These are phyloP conservation scores for Marchantia polymorpha DNA, from an alignment of 225 moss, liverwort and hornwort genomes.

Conservation along the genomic window DNA sequence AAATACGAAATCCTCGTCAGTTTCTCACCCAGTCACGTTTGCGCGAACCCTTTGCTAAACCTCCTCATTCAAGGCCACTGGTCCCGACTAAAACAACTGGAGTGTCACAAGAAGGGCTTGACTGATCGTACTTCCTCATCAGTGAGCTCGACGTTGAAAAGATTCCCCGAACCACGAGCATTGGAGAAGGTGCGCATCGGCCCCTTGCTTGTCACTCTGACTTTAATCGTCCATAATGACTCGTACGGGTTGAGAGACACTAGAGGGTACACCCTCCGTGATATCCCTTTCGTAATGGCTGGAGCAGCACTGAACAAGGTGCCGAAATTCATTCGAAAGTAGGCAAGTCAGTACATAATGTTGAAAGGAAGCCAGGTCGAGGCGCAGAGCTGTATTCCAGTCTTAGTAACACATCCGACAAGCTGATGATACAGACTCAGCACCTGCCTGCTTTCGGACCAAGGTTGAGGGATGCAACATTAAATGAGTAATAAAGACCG, in stretches of 20 bases:
- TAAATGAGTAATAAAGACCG: too few species aligned
- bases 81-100: too few species aligned
- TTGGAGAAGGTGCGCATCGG: conserved; percentile 77
- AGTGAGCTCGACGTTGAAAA: conserved; percentile 94
- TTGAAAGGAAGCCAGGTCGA: too few species aligned
- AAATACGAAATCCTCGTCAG: background rate
- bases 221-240: conserved; percentile 95
- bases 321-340: background rate
- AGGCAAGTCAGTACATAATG: too few species aligned
- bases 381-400: background rate
- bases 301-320: conserved; percentile 43
- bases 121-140: conserved; percentile 69
- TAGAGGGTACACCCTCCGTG: conserved; percentile 83
- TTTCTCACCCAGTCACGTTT: background rate
- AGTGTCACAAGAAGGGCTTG: too few species aligned
- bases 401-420: too few species aligned
- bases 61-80: too few species aligned
- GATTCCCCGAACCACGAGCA: conserved; percentile 69
- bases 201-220: conserved; percentile 80
- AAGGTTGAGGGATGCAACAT: too few species aligned
- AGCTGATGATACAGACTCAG: too few species aligned
- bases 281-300: conserved; percentile 48
- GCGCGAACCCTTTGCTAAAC: too few species aligned
- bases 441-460: too few species aligned
- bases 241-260: conserved; percentile 89